A percentile compares a stretch with the other conserved stretches of the same genome.
phyloP scores from a whole-genome alignment of 257 asterid species.

The Solanum commersonii region DNA sequence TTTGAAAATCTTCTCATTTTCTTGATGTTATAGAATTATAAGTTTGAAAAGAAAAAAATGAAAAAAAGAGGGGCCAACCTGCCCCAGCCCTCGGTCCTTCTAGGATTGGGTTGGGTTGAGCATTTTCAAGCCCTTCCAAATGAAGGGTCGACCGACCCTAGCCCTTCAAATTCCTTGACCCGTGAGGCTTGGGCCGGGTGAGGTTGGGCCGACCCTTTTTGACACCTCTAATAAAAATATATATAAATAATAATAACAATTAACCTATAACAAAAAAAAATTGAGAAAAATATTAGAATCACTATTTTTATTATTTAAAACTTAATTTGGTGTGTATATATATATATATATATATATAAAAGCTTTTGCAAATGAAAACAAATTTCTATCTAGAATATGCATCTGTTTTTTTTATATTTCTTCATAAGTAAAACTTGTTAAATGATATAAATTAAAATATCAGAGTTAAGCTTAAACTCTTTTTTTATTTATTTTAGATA shows the following conservation, averaged over 20 bases:
- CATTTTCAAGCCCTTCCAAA: too few species aligned
- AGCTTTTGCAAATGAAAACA: background rate
- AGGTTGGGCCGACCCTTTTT: too few species aligned
- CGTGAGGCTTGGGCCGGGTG: too few species aligned
- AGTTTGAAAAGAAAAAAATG: too few species aligned
- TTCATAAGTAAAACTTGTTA: background rate
- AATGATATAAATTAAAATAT: background rate
- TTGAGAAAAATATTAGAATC: background rate
- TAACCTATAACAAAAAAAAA: background rate
- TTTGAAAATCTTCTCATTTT: too few species aligned
- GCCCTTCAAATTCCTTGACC: too few species aligned
- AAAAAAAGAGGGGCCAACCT: too few species aligned
- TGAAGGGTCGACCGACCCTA: too few species aligned
- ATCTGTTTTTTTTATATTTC: background rate
- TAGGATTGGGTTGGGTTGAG: too few species aligned
- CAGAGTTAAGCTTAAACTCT: background rate
- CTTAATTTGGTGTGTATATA: background rate
- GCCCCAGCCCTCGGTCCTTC: too few species aligned
- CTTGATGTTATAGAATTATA: too few species aligned
- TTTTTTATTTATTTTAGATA: too few species aligned
- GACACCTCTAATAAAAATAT: background rate
- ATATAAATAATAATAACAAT: background rate
- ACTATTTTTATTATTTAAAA: background rate
- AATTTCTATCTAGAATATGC: background rate
- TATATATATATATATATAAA: background rate